phyloP scores from a whole-genome alignment of 148 eudicot genomes.

The Arctostaphylos glauca region DNA sequence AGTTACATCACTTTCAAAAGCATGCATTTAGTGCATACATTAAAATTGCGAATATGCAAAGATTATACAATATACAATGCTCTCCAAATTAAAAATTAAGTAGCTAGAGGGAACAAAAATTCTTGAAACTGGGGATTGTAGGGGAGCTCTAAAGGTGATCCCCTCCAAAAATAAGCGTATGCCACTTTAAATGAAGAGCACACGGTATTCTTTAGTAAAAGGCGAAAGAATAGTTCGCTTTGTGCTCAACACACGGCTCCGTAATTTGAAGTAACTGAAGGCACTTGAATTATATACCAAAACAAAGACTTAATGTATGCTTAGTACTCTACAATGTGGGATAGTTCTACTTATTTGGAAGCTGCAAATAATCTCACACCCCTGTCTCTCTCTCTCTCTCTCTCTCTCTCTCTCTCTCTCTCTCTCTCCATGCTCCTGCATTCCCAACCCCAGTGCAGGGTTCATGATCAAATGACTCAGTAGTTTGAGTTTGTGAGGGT shows the following conservation, averaged over 20 bases:
- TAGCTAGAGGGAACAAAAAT: no score
- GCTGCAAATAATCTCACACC: no score
- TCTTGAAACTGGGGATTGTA: neutral
- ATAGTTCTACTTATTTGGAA: neutral
- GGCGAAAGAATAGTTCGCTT: slow-evolving; percentile 41
- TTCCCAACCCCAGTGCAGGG: no score
- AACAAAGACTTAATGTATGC: neutral
- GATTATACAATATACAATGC: no score
- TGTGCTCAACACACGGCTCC: slow-evolving; percentile 29
- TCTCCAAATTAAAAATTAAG: no score
- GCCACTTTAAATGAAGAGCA: slow-evolving; percentile 19
- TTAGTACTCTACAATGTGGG: neutral
- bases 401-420: no score
- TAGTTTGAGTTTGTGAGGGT: neutral
- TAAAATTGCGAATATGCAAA: no score
- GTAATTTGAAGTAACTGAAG: neutral
- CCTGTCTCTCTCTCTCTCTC: no score
- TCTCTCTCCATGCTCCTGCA: no score
- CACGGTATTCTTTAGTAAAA: slow-evolving; percentile 41
- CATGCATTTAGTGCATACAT: no score
- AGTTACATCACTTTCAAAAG: no score
- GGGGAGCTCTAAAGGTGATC: neutral
- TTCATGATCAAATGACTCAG: no score
- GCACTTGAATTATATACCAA: neutral
- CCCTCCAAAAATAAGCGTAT: slow-evolving; percentile 28